These are phyloP conservation scores for Hylodesmum podocarpum DNA, from an alignment of 306 rosid species.

Conservation along the genomic window DNA sequence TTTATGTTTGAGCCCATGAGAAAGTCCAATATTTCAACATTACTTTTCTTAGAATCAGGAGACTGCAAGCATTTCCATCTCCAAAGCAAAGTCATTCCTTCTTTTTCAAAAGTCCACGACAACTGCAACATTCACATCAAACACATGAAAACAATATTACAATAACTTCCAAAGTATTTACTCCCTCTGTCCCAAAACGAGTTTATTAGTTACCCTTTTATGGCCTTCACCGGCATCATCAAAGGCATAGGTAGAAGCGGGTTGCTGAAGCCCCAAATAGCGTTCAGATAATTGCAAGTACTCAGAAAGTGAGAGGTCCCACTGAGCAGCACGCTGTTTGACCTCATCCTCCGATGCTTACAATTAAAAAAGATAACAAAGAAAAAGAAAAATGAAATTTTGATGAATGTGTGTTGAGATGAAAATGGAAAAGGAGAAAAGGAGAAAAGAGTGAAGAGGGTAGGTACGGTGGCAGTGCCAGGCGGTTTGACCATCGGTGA, in stretches of 20 bases:
- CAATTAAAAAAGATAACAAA: neutral
- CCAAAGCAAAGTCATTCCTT: constrained; percentile 79
- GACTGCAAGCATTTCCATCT: constrained; percentile 81
- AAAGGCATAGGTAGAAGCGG: constrained; percentile 61
- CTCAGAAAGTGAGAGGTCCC: constrained; percentile 80
- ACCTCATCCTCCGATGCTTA: constrained; percentile 72
- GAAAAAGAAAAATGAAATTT: neutral
- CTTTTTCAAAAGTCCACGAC: constrained; percentile 90
- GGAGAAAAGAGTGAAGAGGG: neutral
- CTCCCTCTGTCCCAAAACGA: no score
- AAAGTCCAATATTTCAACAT: constrained; percentile 70
- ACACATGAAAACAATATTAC: neutral
- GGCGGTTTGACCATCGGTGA: constrained; percentile 68
- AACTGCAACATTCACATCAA: constrained; percentile 48
- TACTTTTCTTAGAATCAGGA: constrained; percentile 59
- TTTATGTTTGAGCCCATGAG: constrained; percentile 81
- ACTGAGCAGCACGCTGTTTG: constrained; percentile 72
- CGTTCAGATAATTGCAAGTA: constrained; percentile 65
- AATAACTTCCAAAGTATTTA: neutral
- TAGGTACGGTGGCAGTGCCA: constrained; percentile 71
- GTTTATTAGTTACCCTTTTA: constrained; percentile 44
- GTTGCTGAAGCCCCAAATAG: constrained; percentile 77
- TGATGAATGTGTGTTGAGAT: neutral
- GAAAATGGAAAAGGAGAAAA: constrained; percentile 3
- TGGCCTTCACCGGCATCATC: constrained; percentile 69